Evolutionary conservation across 108 stramenopile genomes (phyloP).

Genomic region (Cyclostephanos tholiformis): DNA sequence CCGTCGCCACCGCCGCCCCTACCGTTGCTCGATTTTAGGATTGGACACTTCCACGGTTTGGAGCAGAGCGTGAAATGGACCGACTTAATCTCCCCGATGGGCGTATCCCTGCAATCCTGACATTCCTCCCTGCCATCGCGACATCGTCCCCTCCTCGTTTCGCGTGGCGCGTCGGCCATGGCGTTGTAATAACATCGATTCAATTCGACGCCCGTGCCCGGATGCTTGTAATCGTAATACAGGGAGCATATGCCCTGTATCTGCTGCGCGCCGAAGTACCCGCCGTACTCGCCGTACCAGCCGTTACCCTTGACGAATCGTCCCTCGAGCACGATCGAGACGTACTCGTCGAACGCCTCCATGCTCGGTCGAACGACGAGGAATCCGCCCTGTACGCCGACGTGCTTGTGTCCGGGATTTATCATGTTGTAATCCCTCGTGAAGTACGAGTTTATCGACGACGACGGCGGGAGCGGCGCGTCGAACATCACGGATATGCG

Average conservation of each 20-base stretch:
- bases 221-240: conserved; percentile 73
- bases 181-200: conserved; percentile 91
- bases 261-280: conserved; percentile 54
- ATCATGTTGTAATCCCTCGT: conserved; percentile 60
- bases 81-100: conserved; percentile 59
- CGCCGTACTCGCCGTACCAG: conserved; percentile 66
- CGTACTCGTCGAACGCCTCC: conserved; percentile 55
- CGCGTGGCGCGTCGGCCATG: conserved; percentile 89
- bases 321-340: conserved; percentile 58
- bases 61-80: conserved; percentile 91
- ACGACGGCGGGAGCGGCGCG: conserved; percentile 28
- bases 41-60: conserved; percentile 89
- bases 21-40: background rate
- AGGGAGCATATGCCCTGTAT: conserved; percentile 86
- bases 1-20: background rate
- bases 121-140: conserved; percentile 56
- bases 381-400: conserved; percentile 77
- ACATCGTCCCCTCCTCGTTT: conserved; percentile 39
- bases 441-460: conserved; percentile 52
- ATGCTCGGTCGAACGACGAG: conserved; percentile 58
- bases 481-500: conserved; percentile 36
- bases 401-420: conserved; percentile 54
- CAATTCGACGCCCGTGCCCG: conserved; percentile 67
- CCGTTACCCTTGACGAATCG: conserved; percentile 51
- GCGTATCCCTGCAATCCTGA: conserved; percentile 69